Conservation (phyloP, 257 asterid species). For the Solanum rostratum region DNA sequence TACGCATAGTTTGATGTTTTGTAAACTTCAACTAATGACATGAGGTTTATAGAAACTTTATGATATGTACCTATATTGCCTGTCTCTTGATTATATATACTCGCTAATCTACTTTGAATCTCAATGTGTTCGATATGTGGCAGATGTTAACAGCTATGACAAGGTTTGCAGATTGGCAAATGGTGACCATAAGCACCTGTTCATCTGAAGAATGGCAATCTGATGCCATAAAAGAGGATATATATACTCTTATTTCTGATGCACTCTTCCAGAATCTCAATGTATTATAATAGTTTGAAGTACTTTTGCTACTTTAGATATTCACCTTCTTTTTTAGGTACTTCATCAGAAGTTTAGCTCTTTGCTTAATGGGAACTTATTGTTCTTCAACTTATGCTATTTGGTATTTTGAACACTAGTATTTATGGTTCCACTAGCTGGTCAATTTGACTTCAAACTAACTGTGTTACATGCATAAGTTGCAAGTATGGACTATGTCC, state of each 20-base stretch:
- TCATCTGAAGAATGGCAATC: constrained; percentile 21
- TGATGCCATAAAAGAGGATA: not conserved
- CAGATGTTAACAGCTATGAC: constrained; percentile 53
- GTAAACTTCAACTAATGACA: not conserved
- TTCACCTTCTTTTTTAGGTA: not conserved
- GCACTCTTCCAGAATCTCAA: not conserved
- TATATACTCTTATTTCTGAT: not conserved
- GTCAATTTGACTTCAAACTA: not conserved
- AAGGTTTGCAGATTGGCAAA: constrained; percentile 61
- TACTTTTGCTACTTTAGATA: not conserved
- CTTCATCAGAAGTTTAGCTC: not conserved
- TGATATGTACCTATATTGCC: not conserved
- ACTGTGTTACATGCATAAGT: not conserved
- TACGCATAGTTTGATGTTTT: not conserved
- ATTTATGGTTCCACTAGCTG: not conserved
- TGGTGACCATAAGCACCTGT: constrained; percentile 60
- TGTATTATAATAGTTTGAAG: not conserved
- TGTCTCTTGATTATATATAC: not conserved
- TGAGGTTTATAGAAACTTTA: not conserved
- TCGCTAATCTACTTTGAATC: not conserved
- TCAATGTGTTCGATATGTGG: not conserved
- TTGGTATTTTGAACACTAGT: not conserved
- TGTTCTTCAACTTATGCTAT: not conserved
- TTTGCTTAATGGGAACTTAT: not conserved
- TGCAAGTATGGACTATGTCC: not conserved